Conservation (phyloP, 2,329 filamentous ascomycete species). For the Neofusicoccum umdonicola region DNA sequence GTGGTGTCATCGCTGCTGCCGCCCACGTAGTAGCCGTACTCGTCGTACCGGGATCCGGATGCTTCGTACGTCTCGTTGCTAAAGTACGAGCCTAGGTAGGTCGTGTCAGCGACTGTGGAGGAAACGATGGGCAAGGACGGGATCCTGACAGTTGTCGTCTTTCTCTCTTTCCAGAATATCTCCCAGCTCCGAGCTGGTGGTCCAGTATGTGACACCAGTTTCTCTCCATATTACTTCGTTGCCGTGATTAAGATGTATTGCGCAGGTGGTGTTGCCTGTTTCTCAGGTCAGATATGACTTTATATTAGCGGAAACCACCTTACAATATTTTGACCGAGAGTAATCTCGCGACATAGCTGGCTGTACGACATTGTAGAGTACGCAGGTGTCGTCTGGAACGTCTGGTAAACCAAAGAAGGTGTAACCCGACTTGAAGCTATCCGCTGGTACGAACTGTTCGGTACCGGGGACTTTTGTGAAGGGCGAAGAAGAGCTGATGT, state of each 20-base stretch:
- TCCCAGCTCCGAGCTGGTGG: too few species aligned
- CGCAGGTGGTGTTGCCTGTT: not conserved
- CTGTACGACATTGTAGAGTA: not conserved
- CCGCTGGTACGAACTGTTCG: not conserved
- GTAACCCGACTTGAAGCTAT: not conserved
- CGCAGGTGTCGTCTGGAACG: not conserved
- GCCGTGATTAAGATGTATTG: not conserved
- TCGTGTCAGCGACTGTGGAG: not conserved
- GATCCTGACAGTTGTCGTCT: not conserved
- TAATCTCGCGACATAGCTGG: not conserved
- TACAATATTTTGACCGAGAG: not conserved
- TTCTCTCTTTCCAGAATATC: not conserved
- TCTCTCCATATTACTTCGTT: not conserved
- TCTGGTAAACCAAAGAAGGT: not conserved
- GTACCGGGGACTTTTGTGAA: not conserved
- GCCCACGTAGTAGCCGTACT: not conserved
- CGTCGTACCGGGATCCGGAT: not conserved
- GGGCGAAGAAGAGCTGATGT: slow-evolving; percentile 26
- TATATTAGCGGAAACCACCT: not conserved
- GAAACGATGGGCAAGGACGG: not conserved
- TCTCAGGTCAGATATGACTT: too few species aligned
- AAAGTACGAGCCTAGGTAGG: not conserved
- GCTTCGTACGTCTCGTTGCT: not conserved
- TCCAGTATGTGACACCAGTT: not conserved
- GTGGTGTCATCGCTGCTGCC: not conserved